Evolutionary conservation across 805 yeast species (phyloP).

Genomic region (Ogataea paraovalis): DNA sequence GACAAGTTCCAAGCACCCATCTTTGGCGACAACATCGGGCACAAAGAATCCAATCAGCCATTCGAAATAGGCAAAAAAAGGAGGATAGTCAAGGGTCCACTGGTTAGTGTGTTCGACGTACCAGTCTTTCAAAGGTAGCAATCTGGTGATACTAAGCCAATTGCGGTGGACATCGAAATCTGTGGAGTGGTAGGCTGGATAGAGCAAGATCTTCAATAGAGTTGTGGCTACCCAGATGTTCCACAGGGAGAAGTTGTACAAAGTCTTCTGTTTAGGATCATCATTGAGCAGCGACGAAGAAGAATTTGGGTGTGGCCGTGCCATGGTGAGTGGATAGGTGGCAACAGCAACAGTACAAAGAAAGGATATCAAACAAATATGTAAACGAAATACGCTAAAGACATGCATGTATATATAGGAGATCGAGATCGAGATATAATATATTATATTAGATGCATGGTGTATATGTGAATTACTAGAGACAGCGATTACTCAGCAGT

Average conservation of each 20-base stretch:
- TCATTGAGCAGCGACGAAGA: not conserved
- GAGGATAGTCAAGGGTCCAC: constrained; percentile 98
- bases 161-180: constrained; percentile 97
- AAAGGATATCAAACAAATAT: no score
- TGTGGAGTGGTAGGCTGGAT: constrained; percentile 84
- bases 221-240: constrained; percentile 65
- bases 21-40: constrained; percentile 56
- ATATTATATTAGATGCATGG: no score
- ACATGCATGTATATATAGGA: no score
- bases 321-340: not conserved
- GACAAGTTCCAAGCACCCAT: constrained; percentile 75
- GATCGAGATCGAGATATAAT: no score
- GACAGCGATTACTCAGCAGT: no score
- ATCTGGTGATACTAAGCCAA: constrained; percentile 89
- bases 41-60: constrained; percentile 71
- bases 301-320: not conserved
- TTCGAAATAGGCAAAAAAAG: constrained; percentile 95
- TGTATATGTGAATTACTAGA: no score
- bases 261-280: constrained; percentile 5
- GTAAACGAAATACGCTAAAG: no score
- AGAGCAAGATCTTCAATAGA: constrained; percentile 55
- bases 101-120: constrained; percentile 71
- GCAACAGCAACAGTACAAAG: no score
- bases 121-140: constrained; percentile 76
- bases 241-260: constrained; percentile 49